These are phyloP conservation scores for Pelargonium australe DNA, from an alignment of 441 rosid genomes.

Conservation along the genomic window DNA sequence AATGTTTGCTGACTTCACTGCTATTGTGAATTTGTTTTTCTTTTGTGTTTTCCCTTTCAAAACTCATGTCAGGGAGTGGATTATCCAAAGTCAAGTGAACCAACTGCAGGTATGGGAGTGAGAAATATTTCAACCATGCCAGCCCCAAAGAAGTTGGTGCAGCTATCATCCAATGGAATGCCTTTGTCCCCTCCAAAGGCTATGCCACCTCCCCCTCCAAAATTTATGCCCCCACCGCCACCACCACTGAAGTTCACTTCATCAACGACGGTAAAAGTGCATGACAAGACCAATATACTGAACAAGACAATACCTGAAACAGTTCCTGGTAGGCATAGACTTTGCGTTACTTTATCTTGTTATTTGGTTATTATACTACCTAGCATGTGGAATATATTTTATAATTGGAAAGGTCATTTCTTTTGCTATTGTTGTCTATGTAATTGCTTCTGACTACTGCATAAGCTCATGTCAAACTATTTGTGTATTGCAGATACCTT, in stretches of 20 bases:
- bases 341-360: background rate
- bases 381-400: constrained; percentile 1
- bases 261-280: constrained; percentile 21
- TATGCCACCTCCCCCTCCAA: constrained; percentile 28
- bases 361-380: background rate
- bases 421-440: background rate
- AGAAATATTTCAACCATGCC: constrained; percentile 40
- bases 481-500: constrained; percentile 60
- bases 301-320: constrained; percentile 31
- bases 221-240: constrained; percentile 29
- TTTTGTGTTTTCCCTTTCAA: constrained; percentile 8
- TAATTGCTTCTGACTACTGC: background rate
- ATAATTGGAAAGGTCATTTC: background rate
- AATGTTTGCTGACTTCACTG: constrained; percentile 7
- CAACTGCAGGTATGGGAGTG: constrained; percentile 19
- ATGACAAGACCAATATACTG: constrained; percentile 22
- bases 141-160: constrained; percentile 42
- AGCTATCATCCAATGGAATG: constrained; percentile 34
- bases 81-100: constrained; percentile 28
- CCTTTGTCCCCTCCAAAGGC: constrained; percentile 36
- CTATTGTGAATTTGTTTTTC: constrained; percentile 24
- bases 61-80: constrained; percentile 44
- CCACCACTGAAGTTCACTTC: constrained; percentile 44
- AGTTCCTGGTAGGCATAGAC: constrained; percentile 44
- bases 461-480: background rate